Base-by-base conservation (phyloP, 2,329 filamentous ascomycete genomes). In the Aspergillus ruber region DNA sequence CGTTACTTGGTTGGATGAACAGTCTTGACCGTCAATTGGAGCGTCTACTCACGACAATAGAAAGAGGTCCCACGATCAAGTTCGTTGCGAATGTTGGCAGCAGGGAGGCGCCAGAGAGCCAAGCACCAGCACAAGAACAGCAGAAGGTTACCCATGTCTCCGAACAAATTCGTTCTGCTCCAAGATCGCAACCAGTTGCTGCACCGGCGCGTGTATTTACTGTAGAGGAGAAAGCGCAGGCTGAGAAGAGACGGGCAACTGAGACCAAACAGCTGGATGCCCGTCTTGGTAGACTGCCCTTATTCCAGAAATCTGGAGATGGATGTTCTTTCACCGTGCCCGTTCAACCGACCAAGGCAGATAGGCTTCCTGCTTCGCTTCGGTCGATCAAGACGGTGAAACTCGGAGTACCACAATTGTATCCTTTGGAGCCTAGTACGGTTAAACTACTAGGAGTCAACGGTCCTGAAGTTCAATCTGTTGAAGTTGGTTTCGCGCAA, bases 241-340 rank as follows among this genome's bases (percentile, higher is more conserved):
- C 87, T 27, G 80, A 81, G 59, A 76, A 78, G 36, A 78, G 78
- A 46, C 75, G 87, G 50, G 79, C 82, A 17, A 72, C 77, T 42
- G 85, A 91, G 61, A 79, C 80, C 20, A 79, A 83, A 33, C 86
- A 90, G 59, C 75, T 93, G 0, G 86, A 90, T 68, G 79, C 86
- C 23, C 81, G 88, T 27, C 82, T 93, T 74, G 80, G 84, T 13
- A 77, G 84, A 54, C 63, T 85, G 43, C 75, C 81, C 1, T 66
- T 81, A 32, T 93, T 86, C 61, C 78, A 81, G 25, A 86, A 84
- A 53, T 84, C 83, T 1, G 72, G 77, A 25, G 85, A 90, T 65
- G 86, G 85, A 1, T 74, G 84, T 50, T 77, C 81, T 13, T 91
- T 85, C 62, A 84, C 80, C 2, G 63, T 91, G 10, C 85, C 86